These are phyloP conservation scores for Colletotrichum sp. DNA, from an alignment of 2,329 filamentous ascomycete genomes.

Conservation along the genomic window DNA sequence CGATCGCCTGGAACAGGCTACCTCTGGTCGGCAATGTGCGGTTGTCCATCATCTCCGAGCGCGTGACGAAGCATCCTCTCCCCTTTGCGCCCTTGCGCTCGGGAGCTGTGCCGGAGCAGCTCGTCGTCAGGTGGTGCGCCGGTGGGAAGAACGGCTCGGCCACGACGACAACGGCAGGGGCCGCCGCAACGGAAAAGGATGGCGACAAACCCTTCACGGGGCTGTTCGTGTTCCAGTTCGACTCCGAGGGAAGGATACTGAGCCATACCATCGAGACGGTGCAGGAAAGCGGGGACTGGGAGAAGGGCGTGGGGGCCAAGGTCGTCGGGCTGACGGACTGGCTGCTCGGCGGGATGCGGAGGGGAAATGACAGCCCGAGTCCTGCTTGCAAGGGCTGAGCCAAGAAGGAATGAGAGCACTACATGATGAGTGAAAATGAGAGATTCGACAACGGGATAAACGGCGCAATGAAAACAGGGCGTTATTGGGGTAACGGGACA, in stretches of 20 bases:
- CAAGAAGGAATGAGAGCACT: background rate
- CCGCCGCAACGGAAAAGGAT: slow-evolving; percentile 43
- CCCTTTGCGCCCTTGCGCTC: slow-evolving; percentile 51
- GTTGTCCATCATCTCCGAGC: slow-evolving; percentile 86
- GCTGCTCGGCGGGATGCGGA: slow-evolving; percentile 78
- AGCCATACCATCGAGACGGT: slow-evolving; percentile 95
- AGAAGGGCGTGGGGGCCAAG: slow-evolving; percentile 78
- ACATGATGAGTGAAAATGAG: background rate
- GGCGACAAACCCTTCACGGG: slow-evolving; percentile 83
- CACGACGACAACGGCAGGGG: slow-evolving; percentile 45
- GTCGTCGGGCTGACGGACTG: slow-evolving; percentile 94
- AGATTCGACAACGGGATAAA: background rate
- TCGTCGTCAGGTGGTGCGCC: slow-evolving; percentile 89
- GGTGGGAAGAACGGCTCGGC: slow-evolving; percentile 44
- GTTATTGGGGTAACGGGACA: slow-evolving; percentile 1
- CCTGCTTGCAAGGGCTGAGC: slow-evolving; percentile 22
- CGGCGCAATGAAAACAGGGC: slow-evolving; percentile 4
- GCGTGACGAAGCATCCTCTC: slow-evolving; percentile 72
- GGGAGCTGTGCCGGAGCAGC: slow-evolving; percentile 73
- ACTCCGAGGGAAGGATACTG: slow-evolving; percentile 80
- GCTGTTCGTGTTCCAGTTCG: slow-evolving; percentile 95
- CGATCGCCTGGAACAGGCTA: slow-evolving; percentile 92
- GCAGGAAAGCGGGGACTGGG: slow-evolving; percentile 82
- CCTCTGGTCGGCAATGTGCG: slow-evolving; percentile 90
- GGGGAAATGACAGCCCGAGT: slow-evolving; percentile 28